Evolutionary conservation across 441 rosid species (phyloP).

Genomic region (Pelargonium australe): DNA sequence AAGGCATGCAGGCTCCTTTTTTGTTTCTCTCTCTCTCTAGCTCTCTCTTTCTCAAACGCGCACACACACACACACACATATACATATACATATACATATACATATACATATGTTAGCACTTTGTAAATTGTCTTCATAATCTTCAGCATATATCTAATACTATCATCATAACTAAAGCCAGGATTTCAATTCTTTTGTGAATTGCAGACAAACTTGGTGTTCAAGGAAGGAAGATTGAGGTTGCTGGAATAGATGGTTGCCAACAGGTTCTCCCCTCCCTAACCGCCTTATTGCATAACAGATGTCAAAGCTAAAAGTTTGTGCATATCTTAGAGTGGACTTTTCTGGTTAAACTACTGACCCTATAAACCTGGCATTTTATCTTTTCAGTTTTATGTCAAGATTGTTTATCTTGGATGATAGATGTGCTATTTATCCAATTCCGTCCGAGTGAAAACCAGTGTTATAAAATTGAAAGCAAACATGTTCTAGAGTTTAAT

Average conservation of each 20-base stretch:
- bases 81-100: too few species aligned
- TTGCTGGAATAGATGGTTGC: background rate
- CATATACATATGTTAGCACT: too few species aligned
- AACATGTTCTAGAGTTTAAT: too few species aligned
- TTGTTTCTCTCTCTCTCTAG: background rate
- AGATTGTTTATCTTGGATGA: too few species aligned
- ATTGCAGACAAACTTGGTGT: background rate
- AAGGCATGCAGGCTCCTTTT: background rate
- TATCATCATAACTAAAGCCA: background rate
- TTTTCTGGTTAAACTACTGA: background rate
- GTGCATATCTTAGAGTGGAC: background rate
- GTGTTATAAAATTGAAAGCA: too few species aligned
- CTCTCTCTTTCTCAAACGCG: too few species aligned
- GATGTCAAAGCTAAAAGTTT: background rate
- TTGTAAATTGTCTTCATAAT: too few species aligned
- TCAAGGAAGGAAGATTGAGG: background rate
- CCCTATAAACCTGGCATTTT: background rate
- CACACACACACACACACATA: too few species aligned
- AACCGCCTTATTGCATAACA: background rate
- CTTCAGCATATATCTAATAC: too few species aligned
- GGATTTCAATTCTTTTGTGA: background rate
- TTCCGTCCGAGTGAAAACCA: too few species aligned
- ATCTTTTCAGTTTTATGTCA: background rate
- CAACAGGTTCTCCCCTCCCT: background rate
- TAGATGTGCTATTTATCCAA: too few species aligned